Evolutionary conservation across 768 basidiomycete species (phyloP).

Genomic region (Tylopilus balloui): DNA sequence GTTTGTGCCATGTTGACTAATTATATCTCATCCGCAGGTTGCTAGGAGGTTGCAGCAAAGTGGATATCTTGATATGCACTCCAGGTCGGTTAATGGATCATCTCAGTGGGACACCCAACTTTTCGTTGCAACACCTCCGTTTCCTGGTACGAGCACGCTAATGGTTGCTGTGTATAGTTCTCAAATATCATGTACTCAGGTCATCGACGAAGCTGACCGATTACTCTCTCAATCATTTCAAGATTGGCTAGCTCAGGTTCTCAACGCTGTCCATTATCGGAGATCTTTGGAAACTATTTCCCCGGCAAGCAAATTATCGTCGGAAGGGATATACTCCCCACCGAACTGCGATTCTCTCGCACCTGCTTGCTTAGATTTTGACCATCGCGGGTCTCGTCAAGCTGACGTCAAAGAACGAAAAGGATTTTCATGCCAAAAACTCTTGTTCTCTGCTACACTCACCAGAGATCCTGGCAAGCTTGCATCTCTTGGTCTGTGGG

Average conservation of each 20-base stretch:
- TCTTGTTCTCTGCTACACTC: constrained; percentile 94
- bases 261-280: constrained; percentile 66
- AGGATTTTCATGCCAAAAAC: constrained; percentile 79
- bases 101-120: constrained; percentile 80
- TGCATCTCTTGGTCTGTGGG: constrained; percentile 67
- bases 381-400: constrained; percentile 23
- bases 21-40: constrained; percentile 39
- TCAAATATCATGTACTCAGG: constrained; percentile 41
- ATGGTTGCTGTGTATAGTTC: background rate
- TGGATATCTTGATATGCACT: constrained; percentile 93
- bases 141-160: constrained; percentile 64
- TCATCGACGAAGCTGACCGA: constrained; percentile 98
- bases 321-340: constrained; percentile 4
- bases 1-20: background rate
- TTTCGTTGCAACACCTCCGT: constrained; percentile 91
- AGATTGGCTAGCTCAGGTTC: constrained; percentile 85
- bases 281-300: constrained; percentile 16
- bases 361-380: constrained; percentile 47
- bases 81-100: constrained; percentile 96
- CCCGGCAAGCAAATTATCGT: constrained; percentile 1
- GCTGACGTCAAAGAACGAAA: constrained; percentile 56
- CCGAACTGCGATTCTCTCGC: constrained; percentile 45
- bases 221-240: constrained; percentile 93
- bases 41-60: constrained; percentile 81
- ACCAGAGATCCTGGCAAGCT: constrained; percentile 94